Evolutionary conservation across 2,329 filamentous ascomycete genomes (phyloP).

Genomic region (Parastagonospora avenae): DNA sequence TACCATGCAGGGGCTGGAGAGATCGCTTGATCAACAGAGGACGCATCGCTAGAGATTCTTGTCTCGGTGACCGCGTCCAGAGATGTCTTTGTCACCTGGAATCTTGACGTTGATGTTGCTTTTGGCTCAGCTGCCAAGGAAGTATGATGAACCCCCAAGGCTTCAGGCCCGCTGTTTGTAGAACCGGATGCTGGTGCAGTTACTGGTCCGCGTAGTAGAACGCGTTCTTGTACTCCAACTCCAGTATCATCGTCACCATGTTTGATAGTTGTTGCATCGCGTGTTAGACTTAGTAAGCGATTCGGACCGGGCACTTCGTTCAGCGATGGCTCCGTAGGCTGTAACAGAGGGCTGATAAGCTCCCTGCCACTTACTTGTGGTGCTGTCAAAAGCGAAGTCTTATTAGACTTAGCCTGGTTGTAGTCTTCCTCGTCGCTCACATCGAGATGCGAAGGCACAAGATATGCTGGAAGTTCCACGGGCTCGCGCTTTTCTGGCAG

Average conservation of each 20-base stretch:
- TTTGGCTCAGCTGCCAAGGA: too few species aligned
- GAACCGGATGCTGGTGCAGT: too few species aligned
- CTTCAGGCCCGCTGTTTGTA: too few species aligned
- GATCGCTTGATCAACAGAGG: not conserved
- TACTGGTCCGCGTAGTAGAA: too few species aligned
- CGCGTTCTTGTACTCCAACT: too few species aligned
- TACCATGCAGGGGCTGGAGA: conserved; percentile 14
- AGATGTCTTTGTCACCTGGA: too few species aligned
- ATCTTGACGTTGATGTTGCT: too few species aligned
- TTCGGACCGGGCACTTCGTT: conserved; percentile 6
- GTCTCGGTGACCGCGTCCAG: not conserved
- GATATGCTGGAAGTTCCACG: conserved; percentile 18
- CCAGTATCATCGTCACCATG: not conserved
- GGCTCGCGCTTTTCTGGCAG: not conserved
- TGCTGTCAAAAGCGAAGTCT: not conserved
- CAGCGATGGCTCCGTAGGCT: conserved; percentile 14
- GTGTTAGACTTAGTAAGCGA: not conserved
- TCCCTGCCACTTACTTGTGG: not conserved
- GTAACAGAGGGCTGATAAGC: conserved; percentile 33
- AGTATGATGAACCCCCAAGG: too few species aligned
- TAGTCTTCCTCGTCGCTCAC: conserved; percentile 22
- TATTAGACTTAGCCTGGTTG: not conserved
- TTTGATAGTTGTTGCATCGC: not conserved
- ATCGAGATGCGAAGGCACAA: conserved; percentile 9
- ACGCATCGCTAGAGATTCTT: not conserved